Evolutionary conservation across 2,329 filamentous ascomycete species (phyloP).

Genomic region (Aspergillus uvarum): DNA sequence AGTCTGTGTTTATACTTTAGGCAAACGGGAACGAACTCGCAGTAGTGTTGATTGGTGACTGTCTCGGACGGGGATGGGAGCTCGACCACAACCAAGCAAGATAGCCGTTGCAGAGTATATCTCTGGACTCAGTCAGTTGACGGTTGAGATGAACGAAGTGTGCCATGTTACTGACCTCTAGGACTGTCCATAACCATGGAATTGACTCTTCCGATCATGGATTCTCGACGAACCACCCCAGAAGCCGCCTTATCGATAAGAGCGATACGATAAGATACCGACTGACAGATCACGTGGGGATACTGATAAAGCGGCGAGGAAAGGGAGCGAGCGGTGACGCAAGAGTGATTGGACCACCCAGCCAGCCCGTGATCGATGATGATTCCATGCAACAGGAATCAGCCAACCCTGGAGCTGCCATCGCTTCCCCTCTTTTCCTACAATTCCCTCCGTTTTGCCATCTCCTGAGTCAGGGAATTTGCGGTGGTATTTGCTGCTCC

Average conservation of each 20-base stretch:
- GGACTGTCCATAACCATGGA: background rate
- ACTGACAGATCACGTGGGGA: conserved; percentile 16
- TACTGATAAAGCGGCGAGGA: conserved; percentile 15
- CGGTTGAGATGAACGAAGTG: too few species aligned
- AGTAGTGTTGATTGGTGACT: background rate
- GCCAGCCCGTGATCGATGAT: conserved; percentile 1
- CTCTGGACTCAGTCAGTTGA: too few species aligned
- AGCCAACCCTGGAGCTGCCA: conserved; percentile 1
- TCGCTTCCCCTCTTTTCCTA: conserved; percentile 2
- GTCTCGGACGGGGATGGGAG: too few species aligned
- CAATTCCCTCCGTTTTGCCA: background rate
- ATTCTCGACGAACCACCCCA: too few species aligned
- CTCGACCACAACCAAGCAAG: too few species aligned
- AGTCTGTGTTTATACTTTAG: background rate
- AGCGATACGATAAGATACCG: background rate
- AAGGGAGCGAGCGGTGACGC: conserved; percentile 18
- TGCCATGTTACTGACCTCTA: too few species aligned
- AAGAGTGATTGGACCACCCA: conserved; percentile 15
- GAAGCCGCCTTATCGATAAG: background rate
- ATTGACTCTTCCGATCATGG: too few species aligned
- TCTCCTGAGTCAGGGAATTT: background rate
- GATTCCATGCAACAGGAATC: conserved; percentile 6
- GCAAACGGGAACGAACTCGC: background rate
- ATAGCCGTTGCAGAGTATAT: too few species aligned
- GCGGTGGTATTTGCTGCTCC: background rate